A percentile compares a stretch with the other conserved stretches of the same genome.
Evolutionary conservation across 306 rosid genomes (phyloP).

Genomic region (Lotus japonicus): DNA sequence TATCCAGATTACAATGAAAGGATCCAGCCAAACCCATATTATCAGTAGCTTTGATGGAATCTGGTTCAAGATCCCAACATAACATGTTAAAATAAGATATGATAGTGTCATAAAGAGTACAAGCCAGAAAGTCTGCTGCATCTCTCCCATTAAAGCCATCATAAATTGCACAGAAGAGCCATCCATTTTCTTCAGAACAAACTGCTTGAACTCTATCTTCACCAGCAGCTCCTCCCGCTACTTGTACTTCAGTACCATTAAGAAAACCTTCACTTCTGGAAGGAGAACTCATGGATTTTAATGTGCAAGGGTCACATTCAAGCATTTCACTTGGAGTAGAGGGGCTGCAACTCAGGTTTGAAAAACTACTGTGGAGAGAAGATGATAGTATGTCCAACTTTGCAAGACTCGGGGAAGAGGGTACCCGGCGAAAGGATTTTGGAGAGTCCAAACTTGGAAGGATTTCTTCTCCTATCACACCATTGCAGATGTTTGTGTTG

Average conservation of each 20-base stretch:
- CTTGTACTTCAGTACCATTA: slow-evolving; percentile 73
- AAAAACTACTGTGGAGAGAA: slow-evolving; percentile 71
- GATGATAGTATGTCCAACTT: slow-evolving; percentile 81
- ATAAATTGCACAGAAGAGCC: slow-evolving; percentile 95
- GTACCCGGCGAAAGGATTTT: slow-evolving; percentile 70
- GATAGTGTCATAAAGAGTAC: slow-evolving; percentile 76
- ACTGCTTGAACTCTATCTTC: slow-evolving; percentile 99
- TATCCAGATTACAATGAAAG: slow-evolving; percentile 27
- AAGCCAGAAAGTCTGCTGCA: slow-evolving; percentile 95
- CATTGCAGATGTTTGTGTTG: slow-evolving; percentile 97
- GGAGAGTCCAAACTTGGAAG: slow-evolving; percentile 99
- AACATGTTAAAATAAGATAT: slow-evolving; percentile 48
- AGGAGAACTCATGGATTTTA: slow-evolving; percentile 61
- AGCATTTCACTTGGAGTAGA: slow-evolving; percentile 48
- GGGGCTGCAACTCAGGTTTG: slow-evolving; percentile 91
- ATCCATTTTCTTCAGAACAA: slow-evolving; percentile 95
- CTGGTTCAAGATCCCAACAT: slow-evolving; percentile 53
- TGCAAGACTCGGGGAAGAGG: slow-evolving; percentile 69
- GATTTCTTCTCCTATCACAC: slow-evolving; percentile 87
- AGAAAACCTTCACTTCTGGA: slow-evolving; percentile 68
- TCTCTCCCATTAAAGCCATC: slow-evolving; percentile 98
- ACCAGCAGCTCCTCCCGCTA: slow-evolving; percentile 99
- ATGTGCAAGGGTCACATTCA: slow-evolving; percentile 54
- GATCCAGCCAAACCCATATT: slow-evolving; percentile 23
- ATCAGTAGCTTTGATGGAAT: slow-evolving; percentile 29